These are phyloP conservation scores for Fallopia convolvulus DNA, from an alignment of 148 eudicot genomes.

Conservation along the genomic window DNA sequence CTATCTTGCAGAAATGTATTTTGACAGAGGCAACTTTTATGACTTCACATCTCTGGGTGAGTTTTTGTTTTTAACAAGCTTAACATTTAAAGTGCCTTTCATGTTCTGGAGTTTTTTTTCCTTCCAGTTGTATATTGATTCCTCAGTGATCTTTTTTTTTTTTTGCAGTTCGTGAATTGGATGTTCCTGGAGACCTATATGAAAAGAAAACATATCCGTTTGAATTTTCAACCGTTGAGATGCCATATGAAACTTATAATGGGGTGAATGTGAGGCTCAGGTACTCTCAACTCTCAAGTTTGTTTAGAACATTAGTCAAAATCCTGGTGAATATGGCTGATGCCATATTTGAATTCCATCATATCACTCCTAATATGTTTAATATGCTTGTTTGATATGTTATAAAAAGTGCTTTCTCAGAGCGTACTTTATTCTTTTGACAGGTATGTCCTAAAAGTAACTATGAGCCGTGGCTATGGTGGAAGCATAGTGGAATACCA, in stretches of 20 bases:
- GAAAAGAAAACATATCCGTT: conserved; percentile 85
- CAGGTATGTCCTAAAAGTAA: conserved; percentile 97
- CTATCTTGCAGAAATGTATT: conserved; percentile 77
- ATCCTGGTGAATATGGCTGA: background rate
- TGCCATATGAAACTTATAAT: conserved; percentile 93
- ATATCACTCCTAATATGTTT: background rate
- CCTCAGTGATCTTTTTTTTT: conserved; percentile 12
- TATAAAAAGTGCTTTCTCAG: background rate
- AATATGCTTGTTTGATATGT: background rate
- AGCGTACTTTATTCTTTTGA: background rate
- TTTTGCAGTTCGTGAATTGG: conserved; percentile 89
- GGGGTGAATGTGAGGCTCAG: conserved; percentile 91
- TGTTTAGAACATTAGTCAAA: background rate
- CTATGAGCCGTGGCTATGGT: conserved; percentile 91
- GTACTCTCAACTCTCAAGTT: conserved; percentile 24
- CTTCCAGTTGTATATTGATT: conserved; percentile 5
- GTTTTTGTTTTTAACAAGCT: conserved; percentile 15
- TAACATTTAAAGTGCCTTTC: background rate
- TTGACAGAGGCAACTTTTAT: conserved; percentile 78
- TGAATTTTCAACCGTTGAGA: conserved; percentile 96
- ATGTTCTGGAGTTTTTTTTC: background rate
- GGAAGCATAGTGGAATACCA: conserved; percentile 86
- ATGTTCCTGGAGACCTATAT: conserved; percentile 93
- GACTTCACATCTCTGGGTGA: conserved; percentile 90
- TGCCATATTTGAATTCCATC: background rate